These are phyloP conservation scores for Claviceps cyperi DNA, from an alignment of 2,329 filamentous ascomycete species.

Conservation along the genomic window DNA sequence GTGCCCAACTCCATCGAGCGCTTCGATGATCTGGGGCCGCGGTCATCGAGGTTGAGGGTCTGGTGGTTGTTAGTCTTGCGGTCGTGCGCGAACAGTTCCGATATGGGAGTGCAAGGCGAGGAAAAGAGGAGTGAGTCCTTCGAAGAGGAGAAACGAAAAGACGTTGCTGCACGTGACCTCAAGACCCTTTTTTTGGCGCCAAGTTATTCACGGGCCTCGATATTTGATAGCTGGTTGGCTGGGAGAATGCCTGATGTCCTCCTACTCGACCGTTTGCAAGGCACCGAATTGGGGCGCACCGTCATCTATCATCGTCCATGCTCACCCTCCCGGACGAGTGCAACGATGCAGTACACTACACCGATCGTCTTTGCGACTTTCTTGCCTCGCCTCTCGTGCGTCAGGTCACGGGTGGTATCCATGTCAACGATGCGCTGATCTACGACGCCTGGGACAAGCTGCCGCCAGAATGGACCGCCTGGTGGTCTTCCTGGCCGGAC, in stretches of 20 bases:
- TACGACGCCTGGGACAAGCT: constrained; percentile 16
- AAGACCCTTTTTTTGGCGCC: too few species aligned
- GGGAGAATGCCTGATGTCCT: background rate
- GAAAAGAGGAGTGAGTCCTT: background rate
- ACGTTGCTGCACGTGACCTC: too few species aligned
- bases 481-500: constrained; percentile 16
- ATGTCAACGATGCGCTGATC: constrained; percentile 20
- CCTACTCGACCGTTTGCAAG: background rate
- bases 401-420: constrained; percentile 19
- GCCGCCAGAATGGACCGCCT: constrained; percentile 16
- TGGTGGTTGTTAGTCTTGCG: background rate
- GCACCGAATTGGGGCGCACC: background rate
- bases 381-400: constrained; percentile 14
- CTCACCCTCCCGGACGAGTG: constrained; percentile 8
- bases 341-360: constrained; percentile 10
- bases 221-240: background rate
- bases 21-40: background rate
- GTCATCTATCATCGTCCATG: constrained; percentile 2
- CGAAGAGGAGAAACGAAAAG: background rate
- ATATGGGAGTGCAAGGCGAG: background rate
- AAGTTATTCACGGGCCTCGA: too few species aligned
- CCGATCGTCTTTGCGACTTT: constrained; percentile 11
- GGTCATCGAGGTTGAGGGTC: background rate
- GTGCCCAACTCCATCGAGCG: background rate
- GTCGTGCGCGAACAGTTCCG: background rate